Evolutionary conservation across 2,329 filamentous ascomycete genomes (phyloP), one percentile per base, ranked within the genome.

Genomic region (Epichloe festucae): DNA sequence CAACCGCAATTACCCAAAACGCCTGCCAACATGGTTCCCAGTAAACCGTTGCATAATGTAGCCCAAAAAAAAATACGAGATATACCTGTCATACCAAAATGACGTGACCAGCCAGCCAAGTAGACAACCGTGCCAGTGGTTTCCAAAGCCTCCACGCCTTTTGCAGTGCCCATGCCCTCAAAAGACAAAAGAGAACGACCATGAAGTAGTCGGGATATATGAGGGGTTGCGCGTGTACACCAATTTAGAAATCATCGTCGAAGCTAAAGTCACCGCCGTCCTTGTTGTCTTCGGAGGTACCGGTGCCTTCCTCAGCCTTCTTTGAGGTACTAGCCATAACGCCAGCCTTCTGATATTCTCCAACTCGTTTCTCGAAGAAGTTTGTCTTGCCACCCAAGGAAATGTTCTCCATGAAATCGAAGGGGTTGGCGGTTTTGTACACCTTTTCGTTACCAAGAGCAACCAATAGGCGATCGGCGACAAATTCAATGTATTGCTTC

Each of bases 341-440:
- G 76, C 93, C 93, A 39, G 93, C 90, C 81, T 98, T 98, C 75
- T 98, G 93, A 81, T 98, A 98, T 66, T 98, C 93, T 69, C 85
- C 93, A 53, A 98, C 93, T 62, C 93, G 89, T 87, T 98, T 98
- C 85, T 98, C 93, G 70, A 98, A 98, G 82, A 98, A 98, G 83
- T 98, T 98, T 69, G 93, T 98, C 87, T 98, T 98, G 72, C 93
- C 93, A 49, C 89, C 88, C 11, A 98, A 81, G 21, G 93, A 97
- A 72, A 98, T 98, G 74, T 95, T 96, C 80, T 98, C 93, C 93
- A 98, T 98, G 73, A 98, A 98, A 78, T 98, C 93, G 69, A 98
- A 98, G 67, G 93, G 93, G 76, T 98, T 98, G 69, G 84, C 81
- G 27, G 85, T 77, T 67, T 93, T 87, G 82, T 95, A 98, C 63